Base-by-base conservation (phyloP, 2,329 filamentous ascomycete species). In the Albifimbria verrucaria region DNA sequence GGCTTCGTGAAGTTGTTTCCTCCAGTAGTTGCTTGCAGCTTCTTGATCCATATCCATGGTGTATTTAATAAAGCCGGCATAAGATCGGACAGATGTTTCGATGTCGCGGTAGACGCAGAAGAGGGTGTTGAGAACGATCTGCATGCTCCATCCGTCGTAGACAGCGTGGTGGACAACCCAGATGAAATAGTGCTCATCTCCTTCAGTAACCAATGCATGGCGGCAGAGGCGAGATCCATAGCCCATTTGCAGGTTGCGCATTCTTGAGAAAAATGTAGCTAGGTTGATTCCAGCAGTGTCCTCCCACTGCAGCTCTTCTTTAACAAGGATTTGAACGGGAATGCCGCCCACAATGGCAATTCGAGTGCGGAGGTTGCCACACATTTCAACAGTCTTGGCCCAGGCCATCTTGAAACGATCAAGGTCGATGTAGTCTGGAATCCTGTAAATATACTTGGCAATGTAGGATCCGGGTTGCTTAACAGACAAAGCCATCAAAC, bases 101-200 rank as follows among this genome's bases (percentile, higher is more conserved):
- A 54, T 51, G 9, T 12, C 28, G 68, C 50, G 17, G 10, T 51
- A 54, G 11, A 42, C 42, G 12, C 44, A 20, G 2, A 58, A 32
- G 2, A 51, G 22, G 2, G 52, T 26, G 15, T 52, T 49, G 18
- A 62, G 54, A 11, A 64, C 56, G 4, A 77, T 59, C 3, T 71
- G 71, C 71, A 77, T 73, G 1, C 71, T 75, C 74, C 77, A 79
- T 15, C 77, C 78, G 48, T 82, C 79, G 52, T 80, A 81, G 1
- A 79, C 62, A 15, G 72, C 72, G 54, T 81, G 78, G 21, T 64
- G 62, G 20, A 57, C 52, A 2, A 55, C 55, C 55, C 52, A 59
- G n/a, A 60, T 44, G 21, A 62, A 53, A 12, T 26, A 46, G 2
- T 41, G 49, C 2, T 22, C 28, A 11, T 23, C 39, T 10, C 2